phyloP scores from a whole-genome alignment of 305 asterid species.

The Rubia balearica region DNA sequence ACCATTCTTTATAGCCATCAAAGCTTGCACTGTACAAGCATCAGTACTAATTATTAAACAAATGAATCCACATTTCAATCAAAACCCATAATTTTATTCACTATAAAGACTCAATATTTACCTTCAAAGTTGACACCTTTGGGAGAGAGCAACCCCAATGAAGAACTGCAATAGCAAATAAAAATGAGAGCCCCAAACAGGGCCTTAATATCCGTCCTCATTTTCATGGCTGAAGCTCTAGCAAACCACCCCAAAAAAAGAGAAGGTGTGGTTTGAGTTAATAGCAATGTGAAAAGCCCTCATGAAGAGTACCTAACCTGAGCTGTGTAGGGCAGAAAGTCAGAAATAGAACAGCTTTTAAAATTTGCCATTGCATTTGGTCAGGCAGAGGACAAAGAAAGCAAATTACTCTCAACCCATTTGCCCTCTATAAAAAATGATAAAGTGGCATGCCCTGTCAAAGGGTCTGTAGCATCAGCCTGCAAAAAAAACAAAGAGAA shows the following conservation, averaged over 20 bases:
- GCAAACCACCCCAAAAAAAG: slow-evolving; percentile 13
- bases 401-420: slow-evolving; percentile 15
- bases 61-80: neutral
- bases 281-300: slow-evolving; percentile 21
- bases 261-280: slow-evolving; percentile 16
- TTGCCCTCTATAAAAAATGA: slow-evolving; percentile 49
- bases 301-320: slow-evolving; percentile 26
- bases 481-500: slow-evolving; percentile 39
- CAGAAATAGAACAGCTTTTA: slow-evolving; percentile 19
- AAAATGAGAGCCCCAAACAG: slow-evolving; percentile 31
- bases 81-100: neutral
- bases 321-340: slow-evolving; percentile 30
- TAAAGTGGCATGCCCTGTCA: slow-evolving; percentile 69
- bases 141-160: slow-evolving; percentile 60
- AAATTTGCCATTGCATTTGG: slow-evolving; percentile 30
- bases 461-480: slow-evolving; percentile 51
- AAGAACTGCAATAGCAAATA: slow-evolving; percentile 41
- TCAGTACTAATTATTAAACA: slow-evolving; percentile 1
- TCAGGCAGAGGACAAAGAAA: slow-evolving; percentile 36
- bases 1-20: slow-evolving; percentile 65
- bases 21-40: slow-evolving; percentile 64
- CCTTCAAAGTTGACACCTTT: slow-evolving; percentile 99
- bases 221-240: slow-evolving; percentile 27
- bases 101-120: slow-evolving; percentile 18
- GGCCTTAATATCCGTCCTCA: slow-evolving; percentile 28